Evolutionary conservation across 2,329 filamentous ascomycete genomes (phyloP).

Genomic region (Didymella arachidicola): DNA sequence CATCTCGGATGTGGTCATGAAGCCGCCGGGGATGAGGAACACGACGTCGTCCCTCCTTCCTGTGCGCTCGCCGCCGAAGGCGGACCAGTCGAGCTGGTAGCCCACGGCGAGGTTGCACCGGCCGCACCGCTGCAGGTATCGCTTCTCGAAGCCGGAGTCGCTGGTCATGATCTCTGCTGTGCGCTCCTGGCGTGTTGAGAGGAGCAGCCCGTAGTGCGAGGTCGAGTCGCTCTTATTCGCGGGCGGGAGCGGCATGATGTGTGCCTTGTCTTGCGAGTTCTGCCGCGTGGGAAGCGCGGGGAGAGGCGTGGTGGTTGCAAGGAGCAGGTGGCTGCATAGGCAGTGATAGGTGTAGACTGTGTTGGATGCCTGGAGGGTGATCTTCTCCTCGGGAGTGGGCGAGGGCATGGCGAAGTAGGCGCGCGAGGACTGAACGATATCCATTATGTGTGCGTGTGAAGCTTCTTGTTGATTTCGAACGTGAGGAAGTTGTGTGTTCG

Average conservation of each 20-base stretch:
- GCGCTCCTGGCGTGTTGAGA: conserved; percentile 58
- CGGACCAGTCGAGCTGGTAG: conserved; percentile 66
- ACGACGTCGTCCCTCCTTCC: conserved; percentile 58
- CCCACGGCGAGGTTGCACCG: conserved; percentile 68
- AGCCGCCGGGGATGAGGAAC: conserved; percentile 67
- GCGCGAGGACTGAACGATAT: conserved; percentile 43
- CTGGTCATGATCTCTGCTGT: conserved; percentile 62
- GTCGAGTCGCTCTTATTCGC: conserved; percentile 26
- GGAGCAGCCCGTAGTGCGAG: conserved; percentile 59
- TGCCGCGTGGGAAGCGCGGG: conserved; percentile 61
- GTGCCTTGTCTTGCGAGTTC: conserved; percentile 60
- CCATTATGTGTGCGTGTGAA: conserved; percentile 29
- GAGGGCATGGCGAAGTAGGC: conserved; percentile 46
- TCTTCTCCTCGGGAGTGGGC: conserved; percentile 40
- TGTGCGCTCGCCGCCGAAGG: conserved; percentile 50
- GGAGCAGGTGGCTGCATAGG: conserved; percentile 70
- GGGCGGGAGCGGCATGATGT: conserved; percentile 64
- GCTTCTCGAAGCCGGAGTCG: conserved; percentile 73
- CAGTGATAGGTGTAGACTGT: conserved; percentile 67
- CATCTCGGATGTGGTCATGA: conserved; percentile 67
- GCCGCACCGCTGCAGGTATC: conserved; percentile 65
- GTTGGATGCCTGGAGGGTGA: conserved; percentile 45
- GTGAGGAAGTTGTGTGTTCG: conserved; percentile 20
- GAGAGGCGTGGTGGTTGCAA: conserved; percentile 65
- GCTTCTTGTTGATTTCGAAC: conserved; percentile 20